Conservation (phyloP, 2,329 filamentous ascomycete species). For the Paecilomyces formosus region DNA sequence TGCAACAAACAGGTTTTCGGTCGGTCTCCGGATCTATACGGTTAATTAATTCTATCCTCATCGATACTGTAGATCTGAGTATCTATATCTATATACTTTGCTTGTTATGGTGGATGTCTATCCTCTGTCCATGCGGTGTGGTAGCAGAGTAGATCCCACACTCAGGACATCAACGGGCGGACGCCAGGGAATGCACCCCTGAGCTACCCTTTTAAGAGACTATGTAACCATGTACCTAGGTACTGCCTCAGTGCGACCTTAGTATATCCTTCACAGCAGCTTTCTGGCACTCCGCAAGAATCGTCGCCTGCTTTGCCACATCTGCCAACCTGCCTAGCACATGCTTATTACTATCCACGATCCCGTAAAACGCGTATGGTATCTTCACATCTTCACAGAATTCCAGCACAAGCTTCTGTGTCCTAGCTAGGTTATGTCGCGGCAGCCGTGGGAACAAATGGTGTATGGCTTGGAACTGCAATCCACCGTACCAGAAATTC, state of each 20-base stretch:
- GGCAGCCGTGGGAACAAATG: slow-evolving; percentile 80
- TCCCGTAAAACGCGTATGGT: slow-evolving; percentile 78
- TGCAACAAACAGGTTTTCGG: no score
- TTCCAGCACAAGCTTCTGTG: slow-evolving; percentile 68
- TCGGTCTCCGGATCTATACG: no score
- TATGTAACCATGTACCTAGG: no score
- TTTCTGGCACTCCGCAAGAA: slow-evolving; percentile 67
- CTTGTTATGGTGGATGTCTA: no score
- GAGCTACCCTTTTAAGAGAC: no score
- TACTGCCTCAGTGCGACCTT: neutral
- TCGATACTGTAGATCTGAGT: no score
- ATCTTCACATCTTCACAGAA: slow-evolving; percentile 79
- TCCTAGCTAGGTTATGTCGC: slow-evolving; percentile 69
- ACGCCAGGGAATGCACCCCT: no score
- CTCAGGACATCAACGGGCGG: no score
- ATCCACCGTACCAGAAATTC: slow-evolving; percentile 79
- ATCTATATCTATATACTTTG: no score
- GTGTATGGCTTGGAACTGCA: slow-evolving; percentile 86
- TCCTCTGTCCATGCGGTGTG: no score
- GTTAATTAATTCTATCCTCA: no score
- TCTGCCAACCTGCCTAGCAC: slow-evolving; percentile 71
- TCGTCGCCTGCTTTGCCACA: slow-evolving; percentile 70
- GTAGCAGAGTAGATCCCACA: no score
- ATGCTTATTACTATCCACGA: slow-evolving; percentile 73
- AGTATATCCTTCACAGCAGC: slow-evolving; percentile 5